Conservation (phyloP, 352 stramenopile species). For the Phytophthora foliorum region DNA sequence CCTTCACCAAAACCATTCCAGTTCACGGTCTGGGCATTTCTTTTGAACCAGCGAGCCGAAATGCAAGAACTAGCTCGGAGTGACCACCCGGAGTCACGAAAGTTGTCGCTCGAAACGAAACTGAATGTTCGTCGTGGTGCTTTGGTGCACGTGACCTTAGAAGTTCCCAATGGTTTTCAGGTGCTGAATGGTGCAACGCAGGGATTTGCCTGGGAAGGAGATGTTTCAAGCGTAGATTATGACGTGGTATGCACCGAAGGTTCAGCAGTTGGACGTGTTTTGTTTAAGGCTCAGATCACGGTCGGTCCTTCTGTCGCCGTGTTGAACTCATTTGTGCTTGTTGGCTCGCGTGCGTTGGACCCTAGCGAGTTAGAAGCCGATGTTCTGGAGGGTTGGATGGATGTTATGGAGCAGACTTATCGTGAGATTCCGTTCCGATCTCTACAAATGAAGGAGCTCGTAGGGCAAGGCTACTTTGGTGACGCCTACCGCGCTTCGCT, state of each 20-base stretch:
- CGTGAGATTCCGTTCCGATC: slow-evolving; percentile 75
- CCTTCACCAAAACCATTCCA: slow-evolving; percentile 72
- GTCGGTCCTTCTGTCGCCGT: slow-evolving; percentile 77
- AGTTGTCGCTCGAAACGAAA: slow-evolving; percentile 73
- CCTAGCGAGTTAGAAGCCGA: slow-evolving; percentile 58
- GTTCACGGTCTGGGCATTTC: slow-evolving; percentile 81
- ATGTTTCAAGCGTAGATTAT: slow-evolving; percentile 67
- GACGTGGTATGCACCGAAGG: slow-evolving; percentile 69
- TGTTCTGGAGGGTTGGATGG: slow-evolving; percentile 67
- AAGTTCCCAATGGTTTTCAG: slow-evolving; percentile 67
- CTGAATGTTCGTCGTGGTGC: slow-evolving; percentile 77
- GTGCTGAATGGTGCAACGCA: slow-evolving; percentile 72
- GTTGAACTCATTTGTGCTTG: slow-evolving; percentile 76
- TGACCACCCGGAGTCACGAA: slow-evolving; percentile 42
- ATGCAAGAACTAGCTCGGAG: slow-evolving; percentile 67
- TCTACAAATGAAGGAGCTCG: slow-evolving; percentile 79
- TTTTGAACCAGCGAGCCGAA: slow-evolving; percentile 73
- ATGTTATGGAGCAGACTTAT: slow-evolving; percentile 83
- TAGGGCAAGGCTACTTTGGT: slow-evolving; percentile 83
- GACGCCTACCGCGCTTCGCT: slow-evolving; percentile 76
- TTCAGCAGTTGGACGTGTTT: slow-evolving; percentile 61
- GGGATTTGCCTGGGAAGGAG: slow-evolving; percentile 77
- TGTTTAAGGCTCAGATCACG: slow-evolving; percentile 81
- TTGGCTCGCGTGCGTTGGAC: slow-evolving; percentile 51
- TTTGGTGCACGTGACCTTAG: slow-evolving; percentile 79